phyloP scores from a whole-genome alignment of 139 green algal genomes.

The Gonium pectorale region DNA sequence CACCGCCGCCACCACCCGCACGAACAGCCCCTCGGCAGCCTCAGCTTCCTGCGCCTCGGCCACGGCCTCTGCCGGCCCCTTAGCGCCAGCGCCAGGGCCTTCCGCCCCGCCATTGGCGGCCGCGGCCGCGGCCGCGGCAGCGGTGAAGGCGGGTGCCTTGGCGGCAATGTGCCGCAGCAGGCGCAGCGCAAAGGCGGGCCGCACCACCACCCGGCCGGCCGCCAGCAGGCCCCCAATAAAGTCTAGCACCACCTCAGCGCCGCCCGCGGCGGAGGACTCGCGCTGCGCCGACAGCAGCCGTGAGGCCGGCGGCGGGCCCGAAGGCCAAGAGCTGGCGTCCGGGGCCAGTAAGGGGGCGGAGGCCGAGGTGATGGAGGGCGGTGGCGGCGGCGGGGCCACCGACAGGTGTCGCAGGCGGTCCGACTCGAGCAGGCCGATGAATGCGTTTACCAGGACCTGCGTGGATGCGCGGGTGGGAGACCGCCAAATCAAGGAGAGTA shows the following conservation, averaged over 20 bases:
- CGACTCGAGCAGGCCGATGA: constrained; percentile 53
- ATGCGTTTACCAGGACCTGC: constrained; percentile 62
- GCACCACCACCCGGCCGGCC: constrained; percentile 56
- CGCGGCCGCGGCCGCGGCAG: background rate
- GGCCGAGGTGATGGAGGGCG: background rate
- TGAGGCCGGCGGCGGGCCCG: no score
- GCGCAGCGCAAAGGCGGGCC: constrained; percentile 36
- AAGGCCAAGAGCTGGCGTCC: no score
- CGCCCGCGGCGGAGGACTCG: background rate
- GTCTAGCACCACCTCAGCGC: constrained; percentile 46
- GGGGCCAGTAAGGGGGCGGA: background rate
- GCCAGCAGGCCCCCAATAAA: constrained; percentile 52
- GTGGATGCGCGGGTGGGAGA: background rate
- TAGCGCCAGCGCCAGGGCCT: no score
- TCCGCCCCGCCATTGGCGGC: background rate
- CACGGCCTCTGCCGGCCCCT: background rate
- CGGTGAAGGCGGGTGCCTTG: background rate
- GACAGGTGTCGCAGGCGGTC: constrained; percentile 8
- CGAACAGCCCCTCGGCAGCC: constrained; percentile 42
- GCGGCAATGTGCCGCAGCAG: constrained; percentile 54
- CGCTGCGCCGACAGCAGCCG: background rate
- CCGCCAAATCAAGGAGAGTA: no score
- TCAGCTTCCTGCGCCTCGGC: background rate
- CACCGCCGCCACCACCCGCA: constrained; percentile 43
- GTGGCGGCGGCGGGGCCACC: no score